A percentile compares a stretch with the other conserved stretches of the same genome.
These are phyloP conservation scores for Chlorella sp. DNA, from an alignment of 139 green algal genomes.

Conservation along the genomic window DNA sequence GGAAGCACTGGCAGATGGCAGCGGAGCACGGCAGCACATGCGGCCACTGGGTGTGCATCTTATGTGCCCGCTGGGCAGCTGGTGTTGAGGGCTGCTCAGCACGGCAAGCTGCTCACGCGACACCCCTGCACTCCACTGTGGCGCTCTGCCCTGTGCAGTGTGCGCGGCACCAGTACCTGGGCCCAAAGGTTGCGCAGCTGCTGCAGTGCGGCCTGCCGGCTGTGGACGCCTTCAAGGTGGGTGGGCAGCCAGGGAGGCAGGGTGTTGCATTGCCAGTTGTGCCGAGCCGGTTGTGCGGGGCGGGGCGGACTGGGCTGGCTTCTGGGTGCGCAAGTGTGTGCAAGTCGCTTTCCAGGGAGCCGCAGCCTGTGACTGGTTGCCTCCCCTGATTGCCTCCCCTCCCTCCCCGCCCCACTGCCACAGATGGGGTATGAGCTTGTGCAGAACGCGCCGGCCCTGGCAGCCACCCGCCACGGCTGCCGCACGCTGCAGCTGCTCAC, in stretches of 20 bases:
- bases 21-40: no score
- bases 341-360: no score
- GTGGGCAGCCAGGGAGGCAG: not conserved
- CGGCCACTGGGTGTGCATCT: no score
- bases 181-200: not conserved
- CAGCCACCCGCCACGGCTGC: not conserved
- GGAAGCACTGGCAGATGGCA: not conserved
- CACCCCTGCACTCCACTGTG: not conserved
- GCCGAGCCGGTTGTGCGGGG: no score
- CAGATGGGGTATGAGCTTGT: conserved; percentile 24
- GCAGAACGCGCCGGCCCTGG: not conserved
- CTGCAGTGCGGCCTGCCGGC: conserved; percentile 15
- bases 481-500: conserved; percentile 20
- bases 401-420: not conserved
- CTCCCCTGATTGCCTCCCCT: not conserved
- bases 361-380: no score
- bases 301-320: no score
- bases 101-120: no score
- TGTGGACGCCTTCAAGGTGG: conserved; percentile 10
- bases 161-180: conserved; percentile 1
- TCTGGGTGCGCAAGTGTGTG: no score
- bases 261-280: no score
- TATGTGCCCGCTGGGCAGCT: no score
- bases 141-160: not conserved
- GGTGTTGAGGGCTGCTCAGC: not conserved